A percentile compares a stretch with the other conserved stretches of the same genome.
Conservation (phyloP, 192 early-diverging fungal species). For the Phycomyces blakesleeanus region DNA sequence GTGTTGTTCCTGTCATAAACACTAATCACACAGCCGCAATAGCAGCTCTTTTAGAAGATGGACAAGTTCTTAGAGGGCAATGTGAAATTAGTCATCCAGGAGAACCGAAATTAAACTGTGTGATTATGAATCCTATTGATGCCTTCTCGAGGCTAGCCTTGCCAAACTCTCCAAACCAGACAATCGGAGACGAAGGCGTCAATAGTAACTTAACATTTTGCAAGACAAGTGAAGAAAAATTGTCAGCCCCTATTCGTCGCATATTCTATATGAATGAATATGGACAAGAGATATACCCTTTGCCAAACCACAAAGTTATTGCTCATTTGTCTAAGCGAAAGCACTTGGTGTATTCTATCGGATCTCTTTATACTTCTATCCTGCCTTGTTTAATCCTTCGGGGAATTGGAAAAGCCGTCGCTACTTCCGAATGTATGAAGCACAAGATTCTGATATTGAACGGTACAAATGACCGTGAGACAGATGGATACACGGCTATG, state of each 20-base stretch:
- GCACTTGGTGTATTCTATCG: conserved; percentile 66
- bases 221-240: conserved; percentile 40
- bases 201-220: conserved; percentile 52
- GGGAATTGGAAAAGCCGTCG: conserved; percentile 60
- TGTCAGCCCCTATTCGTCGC: conserved; percentile 52
- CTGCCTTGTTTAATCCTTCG: conserved; percentile 68
- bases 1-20: conserved; percentile 66
- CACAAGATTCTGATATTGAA: conserved; percentile 70
- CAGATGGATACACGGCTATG: conserved; percentile 62
- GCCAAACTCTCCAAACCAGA: conserved; percentile 26
- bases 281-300: conserved; percentile 64
- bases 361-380: conserved; percentile 72
- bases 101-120: neutral
- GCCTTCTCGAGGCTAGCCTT: conserved; percentile 35
- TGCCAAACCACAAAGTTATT: conserved; percentile 57
- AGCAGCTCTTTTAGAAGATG: conserved; percentile 64
- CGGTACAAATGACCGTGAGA: conserved; percentile 66
- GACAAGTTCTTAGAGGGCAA: conserved; percentile 60
- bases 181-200: neutral
- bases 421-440: conserved; percentile 43
- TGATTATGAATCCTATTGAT: conserved; percentile 35
- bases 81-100: conserved; percentile 75
- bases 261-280: conserved; percentile 73
- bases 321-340: conserved; percentile 45
- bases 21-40: conserved; percentile 63